phyloP scores from a whole-genome alignment of 1,284 basidiomycete genomes.

The Neonothopanus nambi region DNA sequence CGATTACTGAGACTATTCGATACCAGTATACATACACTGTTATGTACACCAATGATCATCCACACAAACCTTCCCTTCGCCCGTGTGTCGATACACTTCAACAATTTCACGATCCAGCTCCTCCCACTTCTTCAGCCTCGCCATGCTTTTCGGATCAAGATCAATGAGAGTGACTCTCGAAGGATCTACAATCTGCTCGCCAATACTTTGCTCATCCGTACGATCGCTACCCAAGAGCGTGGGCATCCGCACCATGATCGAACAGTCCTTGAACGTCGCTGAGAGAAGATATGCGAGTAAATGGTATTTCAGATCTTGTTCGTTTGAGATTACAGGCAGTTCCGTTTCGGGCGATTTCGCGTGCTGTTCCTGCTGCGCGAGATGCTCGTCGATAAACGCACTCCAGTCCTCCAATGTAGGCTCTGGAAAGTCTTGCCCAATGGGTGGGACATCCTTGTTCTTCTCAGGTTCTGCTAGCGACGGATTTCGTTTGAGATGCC shows the following conservation, averaged over 20 bases:
- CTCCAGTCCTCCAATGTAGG: slow-evolving; percentile 49
- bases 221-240: slow-evolving; percentile 15
- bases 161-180: slow-evolving; percentile 74
- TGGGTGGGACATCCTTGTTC: slow-evolving; percentile 10
- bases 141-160: slow-evolving; percentile 79
- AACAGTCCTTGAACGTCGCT: slow-evolving; percentile 97
- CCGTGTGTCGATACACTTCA: slow-evolving; percentile 38
- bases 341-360: slow-evolving; percentile 36
- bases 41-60: slow-evolving; percentile 27
- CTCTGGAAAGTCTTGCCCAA: slow-evolving; percentile 20
- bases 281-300: slow-evolving; percentile 80
- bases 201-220: slow-evolving; percentile 18
- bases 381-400: slow-evolving; percentile 58
- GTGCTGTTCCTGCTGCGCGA: slow-evolving; percentile 27
- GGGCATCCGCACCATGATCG: slow-evolving; percentile 67
- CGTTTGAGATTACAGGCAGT: slow-evolving; percentile 4
- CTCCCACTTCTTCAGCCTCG: slow-evolving; percentile 71
- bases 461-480: not conserved
- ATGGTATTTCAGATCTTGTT: slow-evolving; percentile 53
- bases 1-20: too few species aligned
- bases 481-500: slow-evolving; percentile 10
- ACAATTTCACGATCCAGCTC: slow-evolving; percentile 75
- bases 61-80: slow-evolving; percentile 39
- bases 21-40: too few species aligned
- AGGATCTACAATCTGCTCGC: slow-evolving; percentile 23